Percentiles rank a stretch among this genome's conserved stretches.
phyloP scores from a whole-genome alignment of 2,329 filamentous ascomycete genomes.

The Talaromyces sp. region DNA sequence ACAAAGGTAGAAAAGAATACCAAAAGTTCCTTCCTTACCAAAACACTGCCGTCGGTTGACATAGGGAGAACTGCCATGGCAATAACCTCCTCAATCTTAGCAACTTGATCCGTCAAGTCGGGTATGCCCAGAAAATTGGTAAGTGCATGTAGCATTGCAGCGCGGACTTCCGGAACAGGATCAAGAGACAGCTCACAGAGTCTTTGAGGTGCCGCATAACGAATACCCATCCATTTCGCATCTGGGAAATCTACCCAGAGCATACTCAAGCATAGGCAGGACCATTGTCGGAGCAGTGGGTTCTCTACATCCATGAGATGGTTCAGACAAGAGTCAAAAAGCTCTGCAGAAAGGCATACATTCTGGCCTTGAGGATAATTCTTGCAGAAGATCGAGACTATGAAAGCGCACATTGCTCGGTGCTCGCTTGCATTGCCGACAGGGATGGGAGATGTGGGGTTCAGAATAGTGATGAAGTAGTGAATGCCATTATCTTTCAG shows the following conservation, averaged over 20 bases:
- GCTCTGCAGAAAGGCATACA: conserved; percentile 84
- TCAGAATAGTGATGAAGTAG: conserved; percentile 92
- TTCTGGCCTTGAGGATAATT: conserved; percentile 87
- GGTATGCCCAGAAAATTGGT: conserved; percentile 93
- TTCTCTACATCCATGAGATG: conserved; percentile 86
- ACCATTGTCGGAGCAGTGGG: conserved; percentile 87
- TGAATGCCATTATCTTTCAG: conserved; percentile 96
- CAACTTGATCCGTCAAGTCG: conserved; percentile 85
- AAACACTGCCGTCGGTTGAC: conserved; percentile 87
- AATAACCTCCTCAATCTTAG: conserved; percentile 84
- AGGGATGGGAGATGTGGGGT: conserved; percentile 76
- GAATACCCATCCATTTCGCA: conserved; percentile 93
- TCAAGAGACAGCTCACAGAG: conserved; percentile 79
- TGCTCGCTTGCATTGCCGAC: conserved; percentile 89
- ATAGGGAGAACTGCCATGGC: conserved; percentile 86
- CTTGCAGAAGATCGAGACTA: conserved; percentile 95
- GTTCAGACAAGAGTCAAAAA: conserved; percentile 81
- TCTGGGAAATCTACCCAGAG: conserved; percentile 88
- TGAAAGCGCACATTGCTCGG: conserved; percentile 98
- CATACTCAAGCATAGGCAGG: conserved; percentile 90
- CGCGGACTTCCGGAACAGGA: conserved; percentile 84
- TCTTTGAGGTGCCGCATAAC: conserved; percentile 77
- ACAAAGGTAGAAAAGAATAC: conserved; percentile 94
- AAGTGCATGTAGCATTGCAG: conserved; percentile 88
- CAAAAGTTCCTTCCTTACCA: conserved; percentile 88